Conservation (phyloP, 164 flowering plant genomes). For the Warburgia ugandensis region DNA sequence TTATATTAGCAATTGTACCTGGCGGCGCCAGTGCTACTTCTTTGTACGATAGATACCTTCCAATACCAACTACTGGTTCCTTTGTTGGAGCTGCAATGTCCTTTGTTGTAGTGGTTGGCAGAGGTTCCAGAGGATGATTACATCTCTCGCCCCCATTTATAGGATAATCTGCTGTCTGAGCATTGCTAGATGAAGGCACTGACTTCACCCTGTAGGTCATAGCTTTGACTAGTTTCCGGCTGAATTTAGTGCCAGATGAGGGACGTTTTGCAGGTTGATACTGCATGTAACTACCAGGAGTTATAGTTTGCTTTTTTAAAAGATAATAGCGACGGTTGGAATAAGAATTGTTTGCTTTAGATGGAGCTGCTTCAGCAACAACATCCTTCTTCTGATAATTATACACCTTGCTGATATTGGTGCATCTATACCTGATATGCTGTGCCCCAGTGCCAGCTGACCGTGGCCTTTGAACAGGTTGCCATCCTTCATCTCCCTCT, state of each 20-base stretch:
- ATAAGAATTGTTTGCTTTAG: conserved; percentile 34
- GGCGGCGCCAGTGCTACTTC: conserved; percentile 98
- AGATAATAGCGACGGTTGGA: conserved; percentile 54
- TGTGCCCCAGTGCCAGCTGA: conserved; percentile 66
- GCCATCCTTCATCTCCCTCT: conserved; percentile 98
- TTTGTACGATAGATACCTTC: conserved; percentile 94
- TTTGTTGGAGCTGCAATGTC: conserved; percentile 17
- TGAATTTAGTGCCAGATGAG: conserved; percentile 49
- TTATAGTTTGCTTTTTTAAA: conserved; percentile 45
- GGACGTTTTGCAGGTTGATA: conserved; percentile 43
- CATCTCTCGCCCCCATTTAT: conserved; percentile 21
- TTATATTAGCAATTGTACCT: conserved; percentile 63
- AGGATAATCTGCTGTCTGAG: conserved; percentile 22
- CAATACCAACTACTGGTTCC: conserved; percentile 52
- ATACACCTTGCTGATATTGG: conserved; percentile 52
- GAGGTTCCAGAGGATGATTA: conserved; percentile 26
- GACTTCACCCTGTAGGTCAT: conserved; percentile 86
- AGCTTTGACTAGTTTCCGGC: conserved; percentile 67
- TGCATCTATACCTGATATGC: conserved; percentile 53
- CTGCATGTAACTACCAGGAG: conserved; percentile 55
- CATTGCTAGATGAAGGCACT: conserved; percentile 42
- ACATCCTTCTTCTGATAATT: conserved; percentile 59
- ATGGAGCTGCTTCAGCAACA: conserved; percentile 33
- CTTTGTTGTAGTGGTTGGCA: conserved; percentile 19
- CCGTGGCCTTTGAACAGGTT: conserved; percentile 84